These are phyloP conservation scores for Fonsecaea monophora DNA, from an alignment of 2,329 filamentous ascomycete species.

Conservation along the genomic window DNA sequence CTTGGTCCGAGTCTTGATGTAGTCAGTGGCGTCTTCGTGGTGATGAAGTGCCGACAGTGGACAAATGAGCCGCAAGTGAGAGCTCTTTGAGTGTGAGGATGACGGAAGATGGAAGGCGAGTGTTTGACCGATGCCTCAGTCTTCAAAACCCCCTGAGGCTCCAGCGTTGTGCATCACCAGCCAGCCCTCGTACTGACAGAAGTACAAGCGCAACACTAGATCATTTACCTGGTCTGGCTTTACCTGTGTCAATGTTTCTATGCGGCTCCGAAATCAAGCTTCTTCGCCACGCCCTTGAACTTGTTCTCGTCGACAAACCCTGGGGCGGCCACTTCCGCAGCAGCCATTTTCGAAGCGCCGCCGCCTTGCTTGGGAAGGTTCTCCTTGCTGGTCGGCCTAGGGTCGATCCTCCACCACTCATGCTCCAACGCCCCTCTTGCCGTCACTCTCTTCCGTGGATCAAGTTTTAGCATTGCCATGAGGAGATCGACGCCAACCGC, in stretches of 20 bases:
- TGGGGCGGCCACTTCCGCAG: constrained; percentile 78
- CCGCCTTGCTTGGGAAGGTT: constrained; percentile 80
- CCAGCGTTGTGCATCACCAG: not conserved
- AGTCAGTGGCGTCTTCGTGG: not conserved
- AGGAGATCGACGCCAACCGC: constrained; percentile 84
- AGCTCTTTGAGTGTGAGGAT: not conserved
- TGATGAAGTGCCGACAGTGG: not conserved
- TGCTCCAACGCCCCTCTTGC: constrained; percentile 80
- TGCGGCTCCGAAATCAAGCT: constrained; percentile 74
- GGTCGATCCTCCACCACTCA: constrained; percentile 83
- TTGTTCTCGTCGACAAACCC: constrained; percentile 69
- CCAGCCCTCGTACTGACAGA: not conserved
- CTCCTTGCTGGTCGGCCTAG: constrained; percentile 80
- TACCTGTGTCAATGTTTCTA: constrained; percentile 10
- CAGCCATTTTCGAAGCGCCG: constrained; percentile 72
- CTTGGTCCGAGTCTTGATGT: not conserved
- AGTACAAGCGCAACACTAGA: not conserved
- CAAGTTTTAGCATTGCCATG: constrained; percentile 81
- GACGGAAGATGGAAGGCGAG: not conserved
- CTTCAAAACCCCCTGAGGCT: not conserved
- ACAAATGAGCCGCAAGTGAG: not conserved
- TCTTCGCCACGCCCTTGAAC: constrained; percentile 77
- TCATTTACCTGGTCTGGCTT: not conserved
- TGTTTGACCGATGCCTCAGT: not conserved
- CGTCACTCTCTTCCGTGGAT: constrained; percentile 83